These are phyloP conservation scores for Moesziomyces antarcticus DNA, from an alignment of 1,284 basidiomycete genomes.

Conservation along the genomic window DNA sequence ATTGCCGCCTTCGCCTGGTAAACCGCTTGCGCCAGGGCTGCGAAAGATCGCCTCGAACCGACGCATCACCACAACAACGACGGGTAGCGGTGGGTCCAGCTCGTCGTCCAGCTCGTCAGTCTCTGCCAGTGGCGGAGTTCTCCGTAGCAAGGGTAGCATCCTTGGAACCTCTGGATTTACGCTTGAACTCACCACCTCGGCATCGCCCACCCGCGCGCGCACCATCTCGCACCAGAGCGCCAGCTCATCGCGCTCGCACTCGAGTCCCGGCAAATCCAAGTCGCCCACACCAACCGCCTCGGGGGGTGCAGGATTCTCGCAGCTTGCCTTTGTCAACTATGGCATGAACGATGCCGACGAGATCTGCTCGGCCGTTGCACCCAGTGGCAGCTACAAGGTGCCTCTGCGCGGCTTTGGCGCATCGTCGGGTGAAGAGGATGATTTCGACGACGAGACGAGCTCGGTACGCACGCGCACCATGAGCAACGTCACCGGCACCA, in stretches of 20 bases:
- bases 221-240: slow-evolving; percentile 35
- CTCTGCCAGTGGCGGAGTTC: slow-evolving; percentile 3
- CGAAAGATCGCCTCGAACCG: slow-evolving; percentile 53
- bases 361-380: slow-evolving; percentile 64
- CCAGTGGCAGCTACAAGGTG: slow-evolving; percentile 62
- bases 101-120: slow-evolving; percentile 24
- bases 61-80: slow-evolving; percentile 24
- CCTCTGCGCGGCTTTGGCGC: slow-evolving; percentile 54
- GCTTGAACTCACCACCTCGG: slow-evolving; percentile 36
- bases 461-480: slow-evolving; percentile 19
- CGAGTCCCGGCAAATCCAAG: slow-evolving; percentile 25
- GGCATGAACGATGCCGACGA: slow-evolving; percentile 66
- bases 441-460: slow-evolving; percentile 31
- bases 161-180: slow-evolving; percentile 20
- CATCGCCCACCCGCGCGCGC: slow-evolving; percentile 31
- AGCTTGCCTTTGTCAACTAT: slow-evolving; percentile 65
- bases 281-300: slow-evolving; percentile 21
- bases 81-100: slow-evolving; percentile 7
- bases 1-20: slow-evolving; percentile 22
- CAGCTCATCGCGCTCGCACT: slow-evolving; percentile 15
- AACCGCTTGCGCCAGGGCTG: slow-evolving; percentile 19
- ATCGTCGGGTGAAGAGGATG: slow-evolving; percentile 36
- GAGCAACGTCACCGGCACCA: slow-evolving; percentile 25
- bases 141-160: slow-evolving; percentile 16
- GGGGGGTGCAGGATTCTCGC: slow-evolving; percentile 9